These are phyloP conservation scores for Thraustochytrium sp. DNA, from an alignment of 352 stramenopile species.

Conservation along the genomic window DNA sequence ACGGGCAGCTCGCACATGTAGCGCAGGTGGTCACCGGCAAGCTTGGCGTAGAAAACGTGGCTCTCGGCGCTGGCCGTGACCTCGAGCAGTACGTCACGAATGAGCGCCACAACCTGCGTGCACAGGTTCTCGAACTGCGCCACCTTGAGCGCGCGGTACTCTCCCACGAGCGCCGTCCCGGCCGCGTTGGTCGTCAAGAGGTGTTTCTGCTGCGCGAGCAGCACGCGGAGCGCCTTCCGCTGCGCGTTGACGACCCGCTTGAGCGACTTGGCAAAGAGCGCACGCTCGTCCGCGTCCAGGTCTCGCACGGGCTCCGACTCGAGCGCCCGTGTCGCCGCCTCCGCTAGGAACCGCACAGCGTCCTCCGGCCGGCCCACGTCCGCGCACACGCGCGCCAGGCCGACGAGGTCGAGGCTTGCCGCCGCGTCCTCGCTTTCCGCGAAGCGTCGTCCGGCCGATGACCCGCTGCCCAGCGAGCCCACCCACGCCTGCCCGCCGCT, in stretches of 20 bases:
- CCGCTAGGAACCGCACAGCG: constrained; percentile 12
- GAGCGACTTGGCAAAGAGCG: constrained; percentile 11
- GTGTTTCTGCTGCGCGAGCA: constrained; percentile 13
- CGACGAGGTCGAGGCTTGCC: background rate
- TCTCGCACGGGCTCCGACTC: background rate
- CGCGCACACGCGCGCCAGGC: background rate
- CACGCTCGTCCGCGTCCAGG: background rate
- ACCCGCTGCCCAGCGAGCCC: background rate
- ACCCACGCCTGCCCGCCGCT: background rate
- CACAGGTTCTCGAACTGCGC: constrained; percentile 10
- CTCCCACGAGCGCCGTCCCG: background rate
- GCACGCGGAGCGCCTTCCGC: constrained; percentile 8
- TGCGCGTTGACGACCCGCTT: constrained; percentile 29
- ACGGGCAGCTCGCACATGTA: constrained; percentile 40
- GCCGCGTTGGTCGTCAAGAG: background rate
- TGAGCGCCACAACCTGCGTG: background rate
- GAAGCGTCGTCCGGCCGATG: background rate
- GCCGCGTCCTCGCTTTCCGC: background rate
- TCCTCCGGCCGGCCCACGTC: background rate
- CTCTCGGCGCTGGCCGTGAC: constrained; percentile 16
- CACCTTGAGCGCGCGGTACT: constrained; percentile 19
- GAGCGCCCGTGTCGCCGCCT: background rate
- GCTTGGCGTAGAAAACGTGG: constrained; percentile 35
- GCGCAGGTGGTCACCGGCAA: constrained; percentile 20
- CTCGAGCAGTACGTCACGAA: background rate